Evolutionary conservation across 331 rosid species (phyloP), one percentile per base, ranked within the genome.

Genomic region (Acacia pycnantha): DNA sequence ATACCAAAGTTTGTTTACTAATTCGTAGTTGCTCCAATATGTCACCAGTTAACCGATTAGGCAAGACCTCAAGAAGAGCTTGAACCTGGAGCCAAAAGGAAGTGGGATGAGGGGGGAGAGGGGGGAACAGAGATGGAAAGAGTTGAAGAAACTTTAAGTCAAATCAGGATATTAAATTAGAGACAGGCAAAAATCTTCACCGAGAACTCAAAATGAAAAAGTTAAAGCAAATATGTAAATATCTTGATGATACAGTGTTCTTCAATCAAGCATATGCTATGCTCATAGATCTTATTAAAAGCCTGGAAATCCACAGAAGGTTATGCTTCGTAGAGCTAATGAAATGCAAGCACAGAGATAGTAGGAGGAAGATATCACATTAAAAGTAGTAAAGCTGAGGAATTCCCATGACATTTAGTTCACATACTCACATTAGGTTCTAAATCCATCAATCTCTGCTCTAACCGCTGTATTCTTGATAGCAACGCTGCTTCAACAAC

Each of bases 391-490:
- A 62, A 66, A 67, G 24, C 58, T 44, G 26, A 78, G 47, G 75
- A 74, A 2, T 61, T 78, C 61, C 75, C 27, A 70, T 50, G 37
- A 78, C 80, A n/a, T 78, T 74, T 74, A 33, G 78, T 76, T 74
- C 58, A 44, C 90, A 90, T 95, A 93, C 99, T 95, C 97, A 95
- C 98, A 87, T 97, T 92, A 86, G 99, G 99, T 96, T 96, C 99
- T 92, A 96, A 82, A 78, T 87, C 69, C 88, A 96, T 91, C 81
- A 96, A 84, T 85, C 83, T 91, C 69, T 82, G 92, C 86, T 96
- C 99, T 83, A 92, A 87, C 31, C 85, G 93, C 79, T 96, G 99
- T 82, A 90, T 90, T 83, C 99, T 89, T 74, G 99, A 96, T 78
- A 90, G 95, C 86, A 96, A 85, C 71, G 99, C 99, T 70, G 99